Evolutionary conservation across 345 rosid species (phyloP), one percentile per base, ranked within the genome.

Genomic region (Jatropha curcas): DNA sequence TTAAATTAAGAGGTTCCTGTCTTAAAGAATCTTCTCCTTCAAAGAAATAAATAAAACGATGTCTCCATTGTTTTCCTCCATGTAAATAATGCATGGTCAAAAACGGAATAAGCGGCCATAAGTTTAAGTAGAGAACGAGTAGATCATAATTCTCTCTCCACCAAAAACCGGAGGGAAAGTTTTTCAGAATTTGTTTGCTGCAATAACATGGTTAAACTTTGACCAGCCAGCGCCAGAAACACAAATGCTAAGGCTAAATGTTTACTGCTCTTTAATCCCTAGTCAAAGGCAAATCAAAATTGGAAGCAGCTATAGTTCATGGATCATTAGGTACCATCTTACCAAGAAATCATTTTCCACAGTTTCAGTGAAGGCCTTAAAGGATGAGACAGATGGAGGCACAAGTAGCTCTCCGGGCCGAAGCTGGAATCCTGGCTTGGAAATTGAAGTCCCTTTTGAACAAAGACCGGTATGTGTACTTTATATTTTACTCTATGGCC

Each of bases 401-500:
- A 71, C 83, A 70, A 78, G 89, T 73, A 82, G 89, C 75, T 86
- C 81, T 30, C 81, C 88, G 1, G 93, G 92, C 60, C 82, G 77
- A 69, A 89, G 90, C 74, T 94, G 98, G 98, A 88, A 94, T 27
- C 97, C 98, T 0, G 89, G 93, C 74, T 81, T 85, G 10, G 98
- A 94, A 81, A 88, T 89, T 55, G 84, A 82, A 76, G 98, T 94
- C 70, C 98, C 98, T 39, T 90, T 85, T 24, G 98, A 94, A 73
- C 98, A 94, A 84, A 85, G 98, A 62, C 97, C 97, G 72, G 98
- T 90, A 74, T 59, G 91, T 84, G 53, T 33, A 25, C 24, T 34
- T 10, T 31, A 14, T 45, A 8, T 35, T n/a, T 20, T 70, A 33
- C 64, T 64, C 66, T 53, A 19, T 35, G 25, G 10, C 14, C 5